phyloP scores from a whole-genome alignment of 345 rosid genomes.

The Cardamine occulta region DNA sequence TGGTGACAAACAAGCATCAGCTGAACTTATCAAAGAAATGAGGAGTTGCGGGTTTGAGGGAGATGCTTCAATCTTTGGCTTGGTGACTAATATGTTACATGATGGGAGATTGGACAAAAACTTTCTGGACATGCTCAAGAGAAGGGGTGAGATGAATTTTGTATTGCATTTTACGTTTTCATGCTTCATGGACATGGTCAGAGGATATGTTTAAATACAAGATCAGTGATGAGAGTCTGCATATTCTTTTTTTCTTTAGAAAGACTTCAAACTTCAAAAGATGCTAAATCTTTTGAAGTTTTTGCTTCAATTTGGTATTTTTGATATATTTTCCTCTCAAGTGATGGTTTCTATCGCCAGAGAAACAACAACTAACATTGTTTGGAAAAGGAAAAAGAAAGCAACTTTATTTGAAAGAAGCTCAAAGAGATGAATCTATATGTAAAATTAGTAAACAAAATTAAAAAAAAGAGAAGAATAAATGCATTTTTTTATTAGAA shows the following conservation, averaged over 20 bases:
- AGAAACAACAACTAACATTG: not conserved
- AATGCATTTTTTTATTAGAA: not conserved
- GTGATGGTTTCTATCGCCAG: not conserved
- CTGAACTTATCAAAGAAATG: not conserved
- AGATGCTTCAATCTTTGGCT: not conserved
- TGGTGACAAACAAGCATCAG: not conserved
- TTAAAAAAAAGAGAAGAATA: too few relatives aligned
- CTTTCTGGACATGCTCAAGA: too few relatives aligned
- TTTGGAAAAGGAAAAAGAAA: not conserved
- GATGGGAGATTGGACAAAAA: constrained; percentile 14
- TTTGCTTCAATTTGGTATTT: not conserved
- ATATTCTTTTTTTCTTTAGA: not conserved
- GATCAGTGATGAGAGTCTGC: not conserved
- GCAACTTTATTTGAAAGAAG: constrained; percentile 6
- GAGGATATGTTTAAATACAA: not conserved
- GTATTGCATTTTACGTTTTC: not conserved
- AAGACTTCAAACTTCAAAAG: not conserved
- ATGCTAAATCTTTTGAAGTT: not conserved
- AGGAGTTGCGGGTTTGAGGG: not conserved
- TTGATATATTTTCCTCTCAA: not conserved
- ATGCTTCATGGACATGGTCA: not conserved
- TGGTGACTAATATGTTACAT: not conserved
- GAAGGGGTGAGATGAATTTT: too few relatives aligned
- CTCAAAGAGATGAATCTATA: constrained; percentile 18
- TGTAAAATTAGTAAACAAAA: constrained; percentile 12